Base-by-base conservation (phyloP, 768 basidiomycete species). In the Pulveroboletus sp. region DNA sequence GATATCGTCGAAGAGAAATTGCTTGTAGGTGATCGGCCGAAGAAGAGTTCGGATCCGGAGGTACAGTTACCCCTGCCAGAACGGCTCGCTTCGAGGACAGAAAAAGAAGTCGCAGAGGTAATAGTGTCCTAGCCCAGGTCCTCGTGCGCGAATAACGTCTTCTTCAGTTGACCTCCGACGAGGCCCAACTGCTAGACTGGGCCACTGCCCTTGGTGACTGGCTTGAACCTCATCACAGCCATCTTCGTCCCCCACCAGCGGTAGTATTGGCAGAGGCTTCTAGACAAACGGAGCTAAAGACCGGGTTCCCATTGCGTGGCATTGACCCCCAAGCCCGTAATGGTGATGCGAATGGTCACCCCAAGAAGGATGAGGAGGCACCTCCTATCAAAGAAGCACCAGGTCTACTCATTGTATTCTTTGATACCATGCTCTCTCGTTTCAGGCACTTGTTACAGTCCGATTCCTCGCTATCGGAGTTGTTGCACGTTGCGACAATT, bases 1-100 rank as follows among this genome's bases (percentile, higher is more conserved):
- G 85, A 89, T 54, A 81, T 76, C 1, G 85, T 88, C 0, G 87
- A 91, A 66, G 87, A 89, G 58, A 90, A 88, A 59, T 73, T 90
- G 10, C 73, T 90, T 37, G 83, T 89, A 50, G 86, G 89, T 24
- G 89, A 91, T 68, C 77, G 86, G 24, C 86, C 86, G 3, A 89
- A 85, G 62, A 81, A 79, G 57, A 79, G 73, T 39, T 64, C 71
- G 17, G 73, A 77, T 39, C 71, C 76, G 0, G 75, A 79, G 39
- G 73, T 71, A 17, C 74, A 74, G 40, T 55, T 78, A 21, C 74
- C 83, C 10, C 60, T 89, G 36, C 73, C 68, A 36, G 80, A 88
- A 46, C 82, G 89, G 43, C 71, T 90, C 3, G 62, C 73, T 8
- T 61, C 73, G 47, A 70, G 72, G 47, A 73, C 67, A 38, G 70